Percentiles rank a stretch among this genome's conserved stretches.
These are phyloP conservation scores for Ogataea hybrid DNA, from an alignment of 1,139 yeast genomes.

Conservation along the genomic window DNA sequence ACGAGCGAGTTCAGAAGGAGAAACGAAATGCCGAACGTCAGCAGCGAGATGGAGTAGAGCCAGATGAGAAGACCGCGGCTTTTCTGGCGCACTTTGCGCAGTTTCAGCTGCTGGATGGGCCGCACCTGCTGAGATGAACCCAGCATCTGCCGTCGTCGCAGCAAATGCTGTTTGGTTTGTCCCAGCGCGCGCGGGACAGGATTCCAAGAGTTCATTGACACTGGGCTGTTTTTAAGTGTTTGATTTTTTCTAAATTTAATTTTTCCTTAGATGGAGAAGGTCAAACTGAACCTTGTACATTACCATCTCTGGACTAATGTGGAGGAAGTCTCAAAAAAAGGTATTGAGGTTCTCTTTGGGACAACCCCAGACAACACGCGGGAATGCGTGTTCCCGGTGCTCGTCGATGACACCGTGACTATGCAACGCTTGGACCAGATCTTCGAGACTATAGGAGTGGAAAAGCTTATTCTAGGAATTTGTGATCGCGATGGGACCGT, in stretches of 20 bases:
- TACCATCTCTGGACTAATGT: conserved; percentile 55
- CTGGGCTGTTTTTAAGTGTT: neutral
- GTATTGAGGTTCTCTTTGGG: conserved; percentile 17
- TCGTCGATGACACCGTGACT: conserved; percentile 32
- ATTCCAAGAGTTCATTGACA: conserved; percentile 3
- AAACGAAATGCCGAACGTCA: conserved; percentile 38
- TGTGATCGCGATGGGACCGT: conserved; percentile 65
- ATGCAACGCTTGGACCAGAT: conserved; percentile 25
- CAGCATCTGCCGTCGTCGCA: conserved; percentile 7
- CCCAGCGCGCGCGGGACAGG: conserved; percentile 10
- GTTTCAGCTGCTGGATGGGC: conserved; percentile 10
- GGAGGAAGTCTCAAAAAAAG: conserved; percentile 19
- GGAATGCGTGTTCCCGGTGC: conserved; percentile 25
- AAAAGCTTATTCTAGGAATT: conserved; percentile 52
- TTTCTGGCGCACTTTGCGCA: conserved; percentile 16
- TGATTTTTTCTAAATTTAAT: neutral
- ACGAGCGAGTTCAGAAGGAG: conserved; percentile 44
- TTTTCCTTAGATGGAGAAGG: conserved; percentile 14
- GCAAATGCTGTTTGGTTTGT: conserved; percentile 4
- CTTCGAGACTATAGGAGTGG: conserved; percentile 29
- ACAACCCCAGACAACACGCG: conserved; percentile 29
- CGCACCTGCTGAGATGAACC: conserved; percentile 12
- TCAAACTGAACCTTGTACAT: conserved; percentile 43
- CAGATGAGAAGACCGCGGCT: conserved; percentile 44
- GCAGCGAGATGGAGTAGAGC: conserved; percentile 51